A percentile compares a stretch with the other conserved stretches of the same genome.
phyloP scores from a whole-genome alignment of 2,329 filamentous ascomycete species.

The Mariannaea sp. region DNA sequence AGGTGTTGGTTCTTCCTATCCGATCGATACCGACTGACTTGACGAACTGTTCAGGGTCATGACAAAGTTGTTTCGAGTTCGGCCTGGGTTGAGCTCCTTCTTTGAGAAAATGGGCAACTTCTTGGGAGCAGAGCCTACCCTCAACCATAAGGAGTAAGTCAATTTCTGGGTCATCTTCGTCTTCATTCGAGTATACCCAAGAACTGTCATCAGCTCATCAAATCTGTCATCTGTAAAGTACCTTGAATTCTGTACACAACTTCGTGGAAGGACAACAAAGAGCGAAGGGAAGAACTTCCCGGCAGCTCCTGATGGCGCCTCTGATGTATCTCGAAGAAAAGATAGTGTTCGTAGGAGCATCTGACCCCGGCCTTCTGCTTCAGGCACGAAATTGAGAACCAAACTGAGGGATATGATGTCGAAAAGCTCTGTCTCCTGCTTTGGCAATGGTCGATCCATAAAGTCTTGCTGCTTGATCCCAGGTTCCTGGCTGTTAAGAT shows the following conservation, averaged over 20 bases:
- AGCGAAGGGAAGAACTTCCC: conserved; percentile 65
- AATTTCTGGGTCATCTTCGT: conserved; percentile 82
- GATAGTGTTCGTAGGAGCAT: conserved; percentile 80
- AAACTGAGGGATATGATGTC: conserved; percentile 91
- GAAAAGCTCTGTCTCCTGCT: conserved; percentile 66
- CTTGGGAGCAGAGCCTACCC: conserved; percentile 36
- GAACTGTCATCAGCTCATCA: conserved; percentile 70
- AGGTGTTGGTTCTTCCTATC: conserved; percentile 19
- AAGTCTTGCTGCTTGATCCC: conserved; percentile 91
- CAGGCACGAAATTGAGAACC: conserved; percentile 92
- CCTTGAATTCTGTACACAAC: conserved; percentile 87
- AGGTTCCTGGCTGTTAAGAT: conserved; percentile 83
- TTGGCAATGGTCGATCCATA: conserved; percentile 81
- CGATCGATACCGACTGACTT: conserved; percentile 24
- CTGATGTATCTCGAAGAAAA: conserved; percentile 60
- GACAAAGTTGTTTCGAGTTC: conserved; percentile 86
- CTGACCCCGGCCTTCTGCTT: conserved; percentile 72
- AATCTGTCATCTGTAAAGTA: conserved; percentile 79
- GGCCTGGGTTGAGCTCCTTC: conserved; percentile 75
- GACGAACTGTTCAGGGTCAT: conserved; percentile 63
- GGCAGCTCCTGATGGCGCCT: conserved; percentile 23
- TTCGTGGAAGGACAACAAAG: conserved; percentile 87
- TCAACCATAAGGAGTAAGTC: conserved; percentile 85
- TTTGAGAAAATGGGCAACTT: conserved; percentile 54
- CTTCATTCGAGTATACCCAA: conserved; percentile 72